These are phyloP conservation scores for Artemisia tridentata DNA, from an alignment of 129 eudicot species.

Conservation along the genomic window DNA sequence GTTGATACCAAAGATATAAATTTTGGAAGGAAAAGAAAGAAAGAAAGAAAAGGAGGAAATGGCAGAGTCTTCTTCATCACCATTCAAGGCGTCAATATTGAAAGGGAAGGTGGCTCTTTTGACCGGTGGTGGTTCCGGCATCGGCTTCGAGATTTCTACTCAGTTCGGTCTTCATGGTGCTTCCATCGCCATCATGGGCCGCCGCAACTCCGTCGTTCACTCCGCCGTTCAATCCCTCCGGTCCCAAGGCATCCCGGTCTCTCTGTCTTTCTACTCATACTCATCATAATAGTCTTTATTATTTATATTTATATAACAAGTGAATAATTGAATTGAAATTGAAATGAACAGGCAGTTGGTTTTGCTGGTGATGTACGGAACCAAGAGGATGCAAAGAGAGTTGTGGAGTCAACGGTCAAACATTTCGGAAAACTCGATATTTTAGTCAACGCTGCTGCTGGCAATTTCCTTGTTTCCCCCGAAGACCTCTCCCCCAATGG, in stretches of 20 bases:
- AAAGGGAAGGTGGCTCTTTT: constrained; percentile 82
- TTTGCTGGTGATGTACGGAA: constrained; percentile 92
- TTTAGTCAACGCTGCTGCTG: constrained; percentile 96
- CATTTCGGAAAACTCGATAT: constrained; percentile 89
- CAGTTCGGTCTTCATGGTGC: constrained; percentile 96
- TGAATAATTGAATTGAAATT: neutral
- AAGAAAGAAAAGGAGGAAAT: constrained; percentile 20
- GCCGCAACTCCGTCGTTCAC: constrained; percentile 61
- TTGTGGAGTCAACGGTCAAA: constrained; percentile 63
- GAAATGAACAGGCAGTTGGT: constrained; percentile 62
- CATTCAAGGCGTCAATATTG: constrained; percentile 64
- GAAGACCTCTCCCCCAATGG: constrained; percentile 93
- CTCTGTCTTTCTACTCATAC: neutral
- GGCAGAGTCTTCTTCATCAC: constrained; percentile 29
- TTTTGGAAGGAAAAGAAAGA: neutral
- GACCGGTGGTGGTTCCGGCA: constrained; percentile 95
- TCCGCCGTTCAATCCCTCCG: constrained; percentile 54
- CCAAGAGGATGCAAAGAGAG: constrained; percentile 80
- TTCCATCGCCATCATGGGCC: constrained; percentile 89
- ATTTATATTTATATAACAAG: neutral
- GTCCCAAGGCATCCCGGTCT: constrained; percentile 71
- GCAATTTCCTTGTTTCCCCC: constrained; percentile 82
- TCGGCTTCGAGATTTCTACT: constrained; percentile 80
- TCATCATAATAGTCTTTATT: too few species aligned
- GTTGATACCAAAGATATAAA: too few species aligned